Conservation (phyloP, 805 yeast genomes). For the Priceomyces castillae region DNA sequence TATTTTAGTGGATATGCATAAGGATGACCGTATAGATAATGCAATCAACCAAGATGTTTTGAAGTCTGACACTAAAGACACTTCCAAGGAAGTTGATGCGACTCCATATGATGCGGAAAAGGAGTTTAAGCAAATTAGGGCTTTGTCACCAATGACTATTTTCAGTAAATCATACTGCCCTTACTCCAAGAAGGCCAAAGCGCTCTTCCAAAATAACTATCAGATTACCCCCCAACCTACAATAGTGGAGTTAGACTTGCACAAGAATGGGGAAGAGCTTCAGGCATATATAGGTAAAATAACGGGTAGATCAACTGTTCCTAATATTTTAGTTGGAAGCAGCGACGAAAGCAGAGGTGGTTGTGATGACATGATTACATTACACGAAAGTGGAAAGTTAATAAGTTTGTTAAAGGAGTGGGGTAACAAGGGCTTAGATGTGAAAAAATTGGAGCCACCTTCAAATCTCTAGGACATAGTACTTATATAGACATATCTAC, state of each 20-base stretch:
- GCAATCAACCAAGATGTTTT: conserved; percentile 39
- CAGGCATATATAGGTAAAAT: conserved; percentile 66
- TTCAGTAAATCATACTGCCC: conserved; percentile 67
- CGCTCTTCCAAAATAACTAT: conserved; percentile 59
- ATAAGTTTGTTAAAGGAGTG: conserved; percentile 53
- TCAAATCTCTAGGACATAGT: conserved; percentile 39
- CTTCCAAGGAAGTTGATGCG: conserved; percentile 10
- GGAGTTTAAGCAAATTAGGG: conserved; percentile 52
- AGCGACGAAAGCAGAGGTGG: conserved; percentile 73
- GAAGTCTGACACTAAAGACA: conserved; percentile 10
- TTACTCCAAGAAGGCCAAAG: conserved; percentile 68
- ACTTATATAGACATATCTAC: not conserved
- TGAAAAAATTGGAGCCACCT: conserved; percentile 53
- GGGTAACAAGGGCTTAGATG: conserved; percentile 55
- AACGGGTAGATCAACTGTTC: conserved; percentile 86
- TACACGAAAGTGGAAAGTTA: conserved; percentile 59
- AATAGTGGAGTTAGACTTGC: conserved; percentile 80
- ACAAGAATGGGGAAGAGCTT: conserved; percentile 68
- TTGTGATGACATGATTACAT: conserved; percentile 67
- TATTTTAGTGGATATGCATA: conserved; percentile 29
- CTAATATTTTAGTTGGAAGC: conserved; percentile 77
- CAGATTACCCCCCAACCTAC: conserved; percentile 68
- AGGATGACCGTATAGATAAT: conserved; percentile 36
- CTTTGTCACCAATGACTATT: conserved; percentile 62
- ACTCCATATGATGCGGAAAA: conserved; percentile 32